A percentile compares a stretch with the other conserved stretches of the same genome.
Conservation (phyloP, 2,329 filamentous ascomycete genomes). For the Aspergillus phoenicis region DNA sequence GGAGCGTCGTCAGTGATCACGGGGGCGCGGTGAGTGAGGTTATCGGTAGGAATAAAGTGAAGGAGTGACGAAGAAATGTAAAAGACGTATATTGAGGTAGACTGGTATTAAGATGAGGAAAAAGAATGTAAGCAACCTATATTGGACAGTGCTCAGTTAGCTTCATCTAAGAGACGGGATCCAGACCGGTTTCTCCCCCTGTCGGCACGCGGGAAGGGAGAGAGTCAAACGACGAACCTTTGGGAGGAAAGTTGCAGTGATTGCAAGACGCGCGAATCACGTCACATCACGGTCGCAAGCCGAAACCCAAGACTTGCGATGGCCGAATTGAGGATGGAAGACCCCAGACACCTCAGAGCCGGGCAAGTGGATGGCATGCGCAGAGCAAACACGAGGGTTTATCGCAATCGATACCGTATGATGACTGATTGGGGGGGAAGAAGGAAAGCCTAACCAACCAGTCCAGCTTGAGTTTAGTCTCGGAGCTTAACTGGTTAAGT, state of each 20-base stretch:
- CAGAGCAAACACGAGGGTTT: background rate
- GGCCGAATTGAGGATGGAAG: background rate
- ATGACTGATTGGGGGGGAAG: background rate
- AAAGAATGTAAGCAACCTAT: constrained; percentile 26
- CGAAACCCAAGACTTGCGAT: constrained; percentile 1
- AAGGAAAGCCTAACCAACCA: background rate
- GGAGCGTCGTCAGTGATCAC: background rate
- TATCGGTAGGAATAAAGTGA: constrained; percentile 2
- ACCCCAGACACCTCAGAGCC: constrained; percentile 7
- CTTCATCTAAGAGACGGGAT: background rate
- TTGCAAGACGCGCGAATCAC: background rate
- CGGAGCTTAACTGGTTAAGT: background rate
- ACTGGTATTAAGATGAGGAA: background rate
- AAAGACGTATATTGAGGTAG: constrained; percentile 7
- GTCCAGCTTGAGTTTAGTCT: background rate
- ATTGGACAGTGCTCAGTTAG: constrained; percentile 13
- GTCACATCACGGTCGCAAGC: constrained; percentile 11
- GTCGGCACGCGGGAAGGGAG: background rate
- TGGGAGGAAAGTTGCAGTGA: constrained; percentile 11
- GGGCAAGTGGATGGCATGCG: background rate
- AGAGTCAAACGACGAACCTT: constrained; percentile 18
- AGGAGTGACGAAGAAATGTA: constrained; percentile 21
- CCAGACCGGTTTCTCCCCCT: constrained; percentile 3
- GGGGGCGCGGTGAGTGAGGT: background rate
- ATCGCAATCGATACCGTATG: background rate